These are phyloP conservation scores for Lecanicillium sp. DNA, from an alignment of 2,329 filamentous ascomycete genomes.

Conservation along the genomic window DNA sequence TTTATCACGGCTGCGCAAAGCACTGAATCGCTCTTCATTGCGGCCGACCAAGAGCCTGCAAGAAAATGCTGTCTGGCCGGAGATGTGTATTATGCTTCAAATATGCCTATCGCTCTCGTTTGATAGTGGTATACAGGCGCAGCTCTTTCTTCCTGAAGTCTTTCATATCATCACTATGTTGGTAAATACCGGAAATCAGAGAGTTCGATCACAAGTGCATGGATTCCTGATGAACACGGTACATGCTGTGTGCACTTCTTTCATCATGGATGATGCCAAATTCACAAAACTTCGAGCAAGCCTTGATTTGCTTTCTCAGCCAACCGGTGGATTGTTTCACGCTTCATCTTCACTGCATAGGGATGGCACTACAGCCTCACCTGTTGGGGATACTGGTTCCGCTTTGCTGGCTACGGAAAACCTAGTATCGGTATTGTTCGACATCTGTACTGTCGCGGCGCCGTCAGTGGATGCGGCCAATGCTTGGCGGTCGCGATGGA, in stretches of 20 bases:
- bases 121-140: constrained; percentile 57
- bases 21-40: constrained; percentile 57
- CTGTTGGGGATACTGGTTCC: constrained; percentile 43
- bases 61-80: constrained; percentile 61
- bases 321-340: constrained; percentile 49
- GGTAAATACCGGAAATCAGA: constrained; percentile 52
- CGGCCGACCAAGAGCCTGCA: constrained; percentile 57
- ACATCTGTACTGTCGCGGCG: constrained; percentile 55
- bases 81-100: constrained; percentile 58
- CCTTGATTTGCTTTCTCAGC: constrained; percentile 51
- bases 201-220: constrained; percentile 52
- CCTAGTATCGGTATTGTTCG: constrained; percentile 52
- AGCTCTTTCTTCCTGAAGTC: constrained; percentile 59
- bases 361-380: constrained; percentile 47
- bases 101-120: constrained; percentile 61
- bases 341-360: constrained; percentile 34
- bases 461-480: constrained; percentile 58
- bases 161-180: constrained; percentile 66
- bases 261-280: constrained; percentile 51
- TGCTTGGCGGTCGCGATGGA: constrained; percentile 63
- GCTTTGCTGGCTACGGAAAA: constrained; percentile 50
- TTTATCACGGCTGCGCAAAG: constrained; percentile 56
- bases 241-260: constrained; percentile 59
- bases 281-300: constrained; percentile 46
- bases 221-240: constrained; percentile 58